Base-by-base conservation (phyloP, 169 alveolate genomes). In the Pseudocohnilembus persalinus region DNA sequence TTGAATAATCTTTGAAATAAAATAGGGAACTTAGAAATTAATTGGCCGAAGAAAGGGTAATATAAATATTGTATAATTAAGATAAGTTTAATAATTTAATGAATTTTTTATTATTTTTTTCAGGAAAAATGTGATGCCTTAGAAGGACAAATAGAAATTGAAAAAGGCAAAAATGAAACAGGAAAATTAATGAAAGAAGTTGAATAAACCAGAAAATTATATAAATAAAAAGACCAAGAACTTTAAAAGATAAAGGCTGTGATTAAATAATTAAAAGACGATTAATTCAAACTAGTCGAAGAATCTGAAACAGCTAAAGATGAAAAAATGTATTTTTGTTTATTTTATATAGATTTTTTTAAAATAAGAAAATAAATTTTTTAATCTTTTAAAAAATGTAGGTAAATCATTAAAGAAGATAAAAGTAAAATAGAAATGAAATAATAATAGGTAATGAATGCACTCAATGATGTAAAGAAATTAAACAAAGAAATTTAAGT, bases 221-320 rank as follows among this genome's bases (percentile, higher is more conserved):
- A 73, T 4, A 82, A 82, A 73, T 80, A 31, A 33, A 82, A 82
- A 29, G 75, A 82, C 35, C 72, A 16, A 0, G 73, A 82, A 34
- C 29, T 82, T 30, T 30, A 27, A 73, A 24, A 34, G 0, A 24
- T 82, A n/a, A 73, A 82, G 76, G 29, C 31, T 32, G 34, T 80
- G 29, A 74, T 82, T 4, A 30, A 35, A 29, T 32, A 31, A 73
- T n/a, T 82, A 11, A 82, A 82, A 49, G 87, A 82, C 27, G 77
- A 82, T 35, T 73, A 34, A 73, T 82, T 74, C 75, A 82, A 82
- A 74, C 29, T 74, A 73, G 35, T 81, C 16, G 87, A 75, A 74
- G 81, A 74, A 49, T n/a, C n/a, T n/a, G n/a, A n/a, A n/a, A n/a
- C n/a, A n/a, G n/a, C n/a, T n/a, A n/a, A n/a, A n/a, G n/a, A n/a